Base-by-base conservation (phyloP, 2,329 filamentous ascomycete species). In the Cercospora canescens region DNA sequence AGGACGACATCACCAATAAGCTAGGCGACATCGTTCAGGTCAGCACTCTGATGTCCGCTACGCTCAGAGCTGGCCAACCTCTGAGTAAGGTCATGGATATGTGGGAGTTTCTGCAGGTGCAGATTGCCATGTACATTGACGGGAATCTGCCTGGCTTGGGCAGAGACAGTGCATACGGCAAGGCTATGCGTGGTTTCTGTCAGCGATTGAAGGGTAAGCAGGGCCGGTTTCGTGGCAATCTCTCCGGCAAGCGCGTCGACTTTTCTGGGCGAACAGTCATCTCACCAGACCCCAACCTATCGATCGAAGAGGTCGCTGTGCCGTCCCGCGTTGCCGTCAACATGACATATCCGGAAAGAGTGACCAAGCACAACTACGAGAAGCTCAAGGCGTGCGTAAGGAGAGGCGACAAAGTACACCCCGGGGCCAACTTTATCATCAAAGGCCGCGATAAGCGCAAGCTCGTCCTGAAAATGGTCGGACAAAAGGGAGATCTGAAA, bases 211-310 rank as follows among this genome's bases (percentile, higher is more conserved):
- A 99, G 81, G 95, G 95, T 72, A 99, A 99, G 76, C 94, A 98
- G 76, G 95, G 95, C 62, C 92, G 95, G 62, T 99, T 99, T 80
- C 90, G 95, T 81, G 95, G 96, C 65, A 99, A 99, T 74, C 80
- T 99, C 66, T 98, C 94, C 0, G 95, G 95, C 77, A 99, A 99
- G 80, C 94, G 95, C 86, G 95, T 99, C 62, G 94, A 99, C 77
- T 99, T 98, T 79, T 99, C 95, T 11, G 95, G 93, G 18, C 89
- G 95, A 78, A 99, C 95, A 0, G 95, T 99, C 79, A 99, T 99
- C 79, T 97, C 94, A 0, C 95, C 95, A 0, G 95, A 99, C 79
- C 95, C 95, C 3, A 99, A 99, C 73, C 79, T 99, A 57, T 89
- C 91, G 18, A 93, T 99, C 69, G 93, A 98, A 71, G 89, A 99